Evolutionary conservation across 768 basidiomycete genomes (phyloP), one percentile per base, ranked within the genome.

Genomic region (Calocybe cyanea): DNA sequence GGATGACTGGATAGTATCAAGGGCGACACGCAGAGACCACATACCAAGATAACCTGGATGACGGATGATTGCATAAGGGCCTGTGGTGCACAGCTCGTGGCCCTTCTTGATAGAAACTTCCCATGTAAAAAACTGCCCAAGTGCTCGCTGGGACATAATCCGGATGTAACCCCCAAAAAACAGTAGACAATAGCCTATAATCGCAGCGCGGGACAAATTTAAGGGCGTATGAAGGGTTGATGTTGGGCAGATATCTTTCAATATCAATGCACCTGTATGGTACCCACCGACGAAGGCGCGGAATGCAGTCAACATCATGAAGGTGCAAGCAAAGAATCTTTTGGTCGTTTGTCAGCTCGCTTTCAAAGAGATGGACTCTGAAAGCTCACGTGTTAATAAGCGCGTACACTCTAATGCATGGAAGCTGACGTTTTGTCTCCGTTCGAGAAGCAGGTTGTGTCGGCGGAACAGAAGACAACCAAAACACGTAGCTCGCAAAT

Each of bases 91-190:
- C 2, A 48, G 47, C n/a, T 48, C 32, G 23, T 48, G 47, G 19
- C 35, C 41, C 8, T 18, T 17, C 30, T 43, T 48, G 11, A 48
- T 20, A 25, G 36, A 32, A 32, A 48, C 43, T 17, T 48, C 47
- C 47, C 47, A 48, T 23, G 47, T 48, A 23, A 48, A 48, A 24
- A 23, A 48, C 39, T 39, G 43, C 2, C 47, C 47, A 9, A 48
- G 18, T 1, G 47, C 20, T n/a, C 47, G 47, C 19, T 48, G 47
- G 1, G 47, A 35, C n/a, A 5, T 19, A 13, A 48, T 31, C 15
- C 47, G 47, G 3, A 48, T 13, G 18, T 36, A 20, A 1, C 46
- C 46, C 14, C 46, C 41, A 0, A 37, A 13, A 4, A 47, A 25
- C 8, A 47, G 20, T 4, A 41, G 14, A 4, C 34, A 7, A 4